These are phyloP conservation scores for Ammopiptanthus mongolicus DNA, from an alignment of 306 rosid species.

Conservation along the genomic window DNA sequence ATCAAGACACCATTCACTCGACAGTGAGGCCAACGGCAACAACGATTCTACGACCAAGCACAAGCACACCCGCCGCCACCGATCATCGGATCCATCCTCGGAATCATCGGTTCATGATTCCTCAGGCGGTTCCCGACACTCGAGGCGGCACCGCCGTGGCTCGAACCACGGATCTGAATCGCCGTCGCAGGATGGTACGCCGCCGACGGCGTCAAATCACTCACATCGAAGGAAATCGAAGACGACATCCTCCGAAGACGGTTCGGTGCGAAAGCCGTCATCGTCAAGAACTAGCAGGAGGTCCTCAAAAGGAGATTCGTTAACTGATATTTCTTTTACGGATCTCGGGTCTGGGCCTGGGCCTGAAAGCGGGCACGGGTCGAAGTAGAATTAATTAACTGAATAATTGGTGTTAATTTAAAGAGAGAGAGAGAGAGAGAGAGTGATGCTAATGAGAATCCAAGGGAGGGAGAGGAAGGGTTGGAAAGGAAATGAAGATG, in stretches of 20 bases:
- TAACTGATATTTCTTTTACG: constrained; percentile 39
- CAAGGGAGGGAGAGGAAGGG: background rate
- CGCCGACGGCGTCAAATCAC: constrained; percentile 26
- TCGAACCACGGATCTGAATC: constrained; percentile 34
- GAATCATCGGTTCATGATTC: constrained; percentile 34
- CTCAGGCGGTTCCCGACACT: constrained; percentile 31
- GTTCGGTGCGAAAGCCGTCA: constrained; percentile 29
- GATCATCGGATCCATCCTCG: constrained; percentile 29
- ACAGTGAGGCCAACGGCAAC: background rate
- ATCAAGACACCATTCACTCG: constrained; percentile 39
- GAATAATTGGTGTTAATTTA: background rate
- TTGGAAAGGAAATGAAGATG: background rate
- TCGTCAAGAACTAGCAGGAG: constrained; percentile 21
- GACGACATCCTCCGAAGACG: constrained; percentile 40
- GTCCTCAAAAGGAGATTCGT: constrained; percentile 44
- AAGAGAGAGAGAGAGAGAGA: background rate
- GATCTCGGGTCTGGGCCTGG: constrained; percentile 13
- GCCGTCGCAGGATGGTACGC: constrained; percentile 19
- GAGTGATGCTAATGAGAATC: background rate
- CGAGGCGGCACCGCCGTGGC: constrained; percentile 32
- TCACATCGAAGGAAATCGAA: constrained; percentile 42
- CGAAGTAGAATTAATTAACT: background rate
- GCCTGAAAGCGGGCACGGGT: background rate
- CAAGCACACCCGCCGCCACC: constrained; percentile 44
- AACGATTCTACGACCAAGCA: constrained; percentile 17